A percentile compares a stretch with the other conserved stretches of the same genome.
Conservation (phyloP, 768 basidiomycete genomes). For the Fibroporia radiculosa region DNA sequence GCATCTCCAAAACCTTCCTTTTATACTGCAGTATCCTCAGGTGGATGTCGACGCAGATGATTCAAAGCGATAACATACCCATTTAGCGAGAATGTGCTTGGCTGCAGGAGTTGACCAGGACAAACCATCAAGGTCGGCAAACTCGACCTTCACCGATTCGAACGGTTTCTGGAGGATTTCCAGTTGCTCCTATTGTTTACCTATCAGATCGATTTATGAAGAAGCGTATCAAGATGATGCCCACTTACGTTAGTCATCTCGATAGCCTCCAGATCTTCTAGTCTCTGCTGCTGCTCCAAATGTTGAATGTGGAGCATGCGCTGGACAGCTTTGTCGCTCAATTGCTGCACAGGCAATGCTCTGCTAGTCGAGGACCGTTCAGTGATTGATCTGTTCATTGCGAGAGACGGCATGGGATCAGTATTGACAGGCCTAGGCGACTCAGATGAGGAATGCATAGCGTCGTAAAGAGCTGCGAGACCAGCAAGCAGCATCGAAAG, state of each 20-base stretch:
- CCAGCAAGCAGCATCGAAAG: background rate
- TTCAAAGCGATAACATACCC: slow-evolving; percentile 1
- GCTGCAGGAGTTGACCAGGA: slow-evolving; percentile 9
- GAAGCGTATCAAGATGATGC: background rate
- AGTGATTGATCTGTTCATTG: background rate
- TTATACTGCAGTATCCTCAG: background rate
- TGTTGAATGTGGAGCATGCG: background rate
- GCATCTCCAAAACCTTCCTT: background rate
- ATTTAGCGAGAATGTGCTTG: slow-evolving; percentile 4
- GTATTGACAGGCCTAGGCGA: too few relatives aligned
- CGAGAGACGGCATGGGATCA: background rate
- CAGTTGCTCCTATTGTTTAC: slow-evolving; percentile 5
- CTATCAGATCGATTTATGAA: too few relatives aligned
- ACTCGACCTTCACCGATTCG: slow-evolving; percentile 9
- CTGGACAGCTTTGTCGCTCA: background rate
- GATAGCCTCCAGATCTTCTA: slow-evolving; percentile 5
- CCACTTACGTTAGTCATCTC: slow-evolving; percentile 5
- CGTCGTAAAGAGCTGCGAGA: background rate
- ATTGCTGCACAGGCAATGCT: background rate
- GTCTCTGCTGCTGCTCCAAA: slow-evolving; percentile 4
- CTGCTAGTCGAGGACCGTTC: background rate
- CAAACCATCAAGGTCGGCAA: slow-evolving; percentile 9
- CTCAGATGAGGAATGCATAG: background rate
- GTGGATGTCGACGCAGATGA: too few relatives aligned
- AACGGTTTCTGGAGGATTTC: slow-evolving; percentile 4